These are phyloP conservation scores for Parvularia atlantis DNA, from an alignment of 78 protist species.

Conservation along the genomic window DNA sequence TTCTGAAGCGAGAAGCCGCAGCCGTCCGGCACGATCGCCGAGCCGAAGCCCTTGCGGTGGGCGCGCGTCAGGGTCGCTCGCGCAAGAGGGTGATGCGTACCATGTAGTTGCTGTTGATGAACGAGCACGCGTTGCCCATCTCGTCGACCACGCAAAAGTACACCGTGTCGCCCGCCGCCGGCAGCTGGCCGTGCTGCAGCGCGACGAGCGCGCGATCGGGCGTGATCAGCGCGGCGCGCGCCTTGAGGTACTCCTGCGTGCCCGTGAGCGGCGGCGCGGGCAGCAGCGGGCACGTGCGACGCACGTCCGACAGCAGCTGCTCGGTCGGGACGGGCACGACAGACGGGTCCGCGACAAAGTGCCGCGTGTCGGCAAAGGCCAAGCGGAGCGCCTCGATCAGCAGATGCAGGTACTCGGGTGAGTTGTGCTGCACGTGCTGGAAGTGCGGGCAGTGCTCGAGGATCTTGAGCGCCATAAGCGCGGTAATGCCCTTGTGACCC, in stretches of 20 bases:
- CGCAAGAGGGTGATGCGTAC: too few species aligned
- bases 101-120: slow-evolving; percentile 39
- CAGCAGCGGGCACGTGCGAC: too few species aligned
- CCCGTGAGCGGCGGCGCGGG: background rate
- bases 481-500: slow-evolving; percentile 68
- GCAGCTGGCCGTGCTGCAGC: slow-evolving; percentile 29
- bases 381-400: slow-evolving; percentile 47
- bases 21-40: slow-evolving; percentile 62
- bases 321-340: slow-evolving; percentile 19
- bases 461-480: slow-evolving; percentile 57
- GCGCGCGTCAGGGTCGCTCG: too few species aligned
- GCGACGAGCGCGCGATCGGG: background rate
- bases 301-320: slow-evolving; percentile 32
- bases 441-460: slow-evolving; percentile 12
- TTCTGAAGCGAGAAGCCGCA: slow-evolving; percentile 82
- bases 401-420: slow-evolving; percentile 37
- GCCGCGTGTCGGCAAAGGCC: slow-evolving; percentile 58
- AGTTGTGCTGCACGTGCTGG: background rate
- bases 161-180: slow-evolving; percentile 34
- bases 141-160: slow-evolving; percentile 51
- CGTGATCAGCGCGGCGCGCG: slow-evolving; percentile 6
- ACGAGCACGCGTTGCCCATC: slow-evolving; percentile 64
- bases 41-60: slow-evolving; percentile 68
- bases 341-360: slow-evolving; percentile 46
- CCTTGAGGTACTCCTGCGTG: background rate